Evolutionary conservation across 2,329 filamentous ascomycete genomes (phyloP), one percentile per base, ranked within the genome.

Genomic region (Dryadomyces sulphureus): DNA sequence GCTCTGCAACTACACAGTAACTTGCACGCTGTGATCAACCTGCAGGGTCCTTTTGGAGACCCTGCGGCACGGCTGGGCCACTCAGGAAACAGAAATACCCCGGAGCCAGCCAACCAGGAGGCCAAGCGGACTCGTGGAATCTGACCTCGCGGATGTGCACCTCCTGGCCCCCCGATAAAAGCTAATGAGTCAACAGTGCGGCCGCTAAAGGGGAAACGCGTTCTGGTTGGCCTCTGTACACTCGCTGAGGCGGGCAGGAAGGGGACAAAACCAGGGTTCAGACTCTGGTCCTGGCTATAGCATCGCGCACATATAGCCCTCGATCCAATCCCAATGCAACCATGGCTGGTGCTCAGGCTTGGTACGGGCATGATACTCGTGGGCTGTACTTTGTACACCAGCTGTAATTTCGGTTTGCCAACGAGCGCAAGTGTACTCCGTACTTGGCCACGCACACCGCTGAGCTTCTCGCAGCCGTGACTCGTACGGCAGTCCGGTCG

Each of bases 261-360:
- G n/a, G 19, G 39, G 14, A 16, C 17, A 24, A 32, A 32, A 8
- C 27, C 11, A 32, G 27, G 27, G 27, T 32, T 32, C 9, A 14
- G 27, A 32, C 27, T 32, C 17, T 19, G 20, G 38, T 9, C 38
- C 19, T 43, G 36, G 22, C 53, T 62, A 64, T 65, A 65, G 57
- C 57, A 58, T 51, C 52, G 52, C 55, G 50, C 57, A 58, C 54
- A 61, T 64, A 43, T 43, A 43, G 41, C 5, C 30, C 16, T 41
- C 20, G 24, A 32, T 17, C 39, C 39, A 41, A 32, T 27, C 11
- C 25, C 30, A 21, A 41, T 41, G 30, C 39, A 32, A 41, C 39
- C 39, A 32, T 41, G 39, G 25, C 8, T n/a, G 24, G 5, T 27
- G 17, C 39, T 32, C 17, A 14, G 24, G 39, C 24, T 41, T 41